A percentile compares a stretch with the other conserved stretches of the same genome.
Evolutionary conservation across 2,329 filamentous ascomycete genomes (phyloP).

Genomic region (Diaporthe sp.): DNA sequence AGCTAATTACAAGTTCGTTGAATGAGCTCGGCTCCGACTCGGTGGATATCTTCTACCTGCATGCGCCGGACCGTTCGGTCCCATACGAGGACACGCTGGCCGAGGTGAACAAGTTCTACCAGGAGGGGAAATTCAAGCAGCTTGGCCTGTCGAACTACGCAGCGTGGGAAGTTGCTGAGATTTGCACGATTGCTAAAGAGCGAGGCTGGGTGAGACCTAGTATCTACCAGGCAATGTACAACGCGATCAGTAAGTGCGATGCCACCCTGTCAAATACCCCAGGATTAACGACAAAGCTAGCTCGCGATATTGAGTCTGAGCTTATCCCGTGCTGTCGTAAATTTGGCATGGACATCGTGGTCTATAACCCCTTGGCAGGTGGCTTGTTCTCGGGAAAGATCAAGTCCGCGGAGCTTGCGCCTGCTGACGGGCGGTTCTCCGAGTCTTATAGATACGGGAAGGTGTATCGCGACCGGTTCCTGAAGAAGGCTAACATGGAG

Average conservation of each 20-base stretch:
- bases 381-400: conserved; percentile 75
- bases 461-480: conserved; percentile 72
- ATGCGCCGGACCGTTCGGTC: conserved; percentile 55
- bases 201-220: conserved; percentile 76
- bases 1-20: conserved; percentile 73
- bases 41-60: neutral
- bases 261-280: conserved; percentile 68
- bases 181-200: conserved; percentile 74
- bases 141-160: conserved; percentile 80
- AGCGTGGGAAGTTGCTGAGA: conserved; percentile 81
- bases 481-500: conserved; percentile 65
- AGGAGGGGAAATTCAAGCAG: conserved; percentile 76
- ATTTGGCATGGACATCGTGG: conserved; percentile 75
- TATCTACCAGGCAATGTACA: conserved; percentile 71
- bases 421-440: conserved; percentile 43
- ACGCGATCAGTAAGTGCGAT: conserved; percentile 43
- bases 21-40: conserved; percentile 77
- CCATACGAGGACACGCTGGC: conserved; percentile 77
- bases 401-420: conserved; percentile 41
- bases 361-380: conserved; percentile 79
- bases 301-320: conserved; percentile 72
- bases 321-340: conserved; percentile 72
- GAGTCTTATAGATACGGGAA: conserved; percentile 40
- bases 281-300: conserved; percentile 52
- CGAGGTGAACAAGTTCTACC: conserved; percentile 75